phyloP scores from a whole-genome alignment of 306 rosid species.

The Adenanthera pavonina region DNA sequence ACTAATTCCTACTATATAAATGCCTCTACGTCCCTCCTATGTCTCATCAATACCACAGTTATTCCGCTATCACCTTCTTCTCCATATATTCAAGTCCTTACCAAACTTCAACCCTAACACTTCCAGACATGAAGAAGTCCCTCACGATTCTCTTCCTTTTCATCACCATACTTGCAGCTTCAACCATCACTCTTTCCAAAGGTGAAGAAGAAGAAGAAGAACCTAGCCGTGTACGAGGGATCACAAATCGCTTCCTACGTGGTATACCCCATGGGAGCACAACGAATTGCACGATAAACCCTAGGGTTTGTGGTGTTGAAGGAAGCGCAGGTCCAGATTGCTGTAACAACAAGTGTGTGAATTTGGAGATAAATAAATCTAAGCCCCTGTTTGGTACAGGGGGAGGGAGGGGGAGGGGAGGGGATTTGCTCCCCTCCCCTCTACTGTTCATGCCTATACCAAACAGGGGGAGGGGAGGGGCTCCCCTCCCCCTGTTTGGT shows the following conservation, averaged over 20 bases:
- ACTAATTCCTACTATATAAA: conserved; percentile 14
- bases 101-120: neutral
- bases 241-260: conserved; percentile 41
- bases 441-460: too few species aligned
- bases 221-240: conserved; percentile 26
- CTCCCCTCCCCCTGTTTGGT: too few species aligned
- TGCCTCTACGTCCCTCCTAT: neutral
- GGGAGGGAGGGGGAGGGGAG: too few species aligned
- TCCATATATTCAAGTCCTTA: neutral
- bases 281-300: conserved; percentile 48
- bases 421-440: too few species aligned
- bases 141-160: conserved; percentile 39
- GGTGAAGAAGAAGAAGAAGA: conserved; percentile 18
- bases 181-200: conserved; percentile 42
- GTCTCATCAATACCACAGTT: neutral
- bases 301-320: conserved; percentile 42
- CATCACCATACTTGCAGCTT: conserved; percentile 43
- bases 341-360: conserved; percentile 54
- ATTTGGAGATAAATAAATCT: conserved; percentile 27
- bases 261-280: neutral
- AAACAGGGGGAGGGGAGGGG: too few species aligned
- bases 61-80: neutral
- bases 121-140: conserved; percentile 43
- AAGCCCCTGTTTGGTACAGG: too few species aligned
- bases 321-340: conserved; percentile 51